phyloP scores from a whole-genome alignment of 495 filamentous ascomycete species.

The Evansstolkia leycettana region DNA sequence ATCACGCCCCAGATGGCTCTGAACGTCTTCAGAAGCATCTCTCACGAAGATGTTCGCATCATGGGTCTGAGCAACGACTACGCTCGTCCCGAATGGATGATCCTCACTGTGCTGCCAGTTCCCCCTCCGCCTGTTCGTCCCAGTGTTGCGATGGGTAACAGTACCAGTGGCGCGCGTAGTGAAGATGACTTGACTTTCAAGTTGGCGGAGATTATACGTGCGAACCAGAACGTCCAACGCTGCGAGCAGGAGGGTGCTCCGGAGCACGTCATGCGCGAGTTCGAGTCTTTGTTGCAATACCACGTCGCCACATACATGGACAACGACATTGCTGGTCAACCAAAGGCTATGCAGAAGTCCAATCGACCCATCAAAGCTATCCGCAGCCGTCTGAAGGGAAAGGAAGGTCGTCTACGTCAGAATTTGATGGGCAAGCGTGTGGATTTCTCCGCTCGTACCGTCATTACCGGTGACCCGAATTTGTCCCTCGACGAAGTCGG shows the following conservation, averaged over 20 bases:
- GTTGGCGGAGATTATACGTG: conserved; percentile 92
- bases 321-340: conserved; percentile 94
- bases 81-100: conserved; percentile 96
- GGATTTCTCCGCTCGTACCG: conserved; percentile 97
- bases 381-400: conserved; percentile 91
- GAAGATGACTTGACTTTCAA: conserved; percentile 99
- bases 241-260: conserved; percentile 83
- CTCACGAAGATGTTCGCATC: conserved; percentile 64
- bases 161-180: conserved; percentile 72
- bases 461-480: conserved; percentile 97
- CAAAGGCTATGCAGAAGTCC: conserved; percentile 91
- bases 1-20: conserved; percentile 78
- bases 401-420: conserved; percentile 92
- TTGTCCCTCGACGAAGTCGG: conserved; percentile 93
- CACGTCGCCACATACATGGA: conserved; percentile 99
- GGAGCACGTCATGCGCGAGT: conserved; percentile 77
- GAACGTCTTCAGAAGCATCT: conserved; percentile 74
- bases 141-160: conserved; percentile 89
- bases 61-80: conserved; percentile 89
- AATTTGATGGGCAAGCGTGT: conserved; percentile 99
- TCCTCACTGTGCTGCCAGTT: conserved; percentile 87
- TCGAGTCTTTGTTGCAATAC: conserved; percentile 86
- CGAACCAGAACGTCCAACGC: conserved; percentile 84
- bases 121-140: conserved; percentile 92
- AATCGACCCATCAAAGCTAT: conserved; percentile 94